Percentiles rank a stretch among this genome's conserved stretches.
These are phyloP conservation scores for Leccinum olivaceopallidum DNA, from an alignment of 768 basidiomycete genomes.

Conservation along the genomic window DNA sequence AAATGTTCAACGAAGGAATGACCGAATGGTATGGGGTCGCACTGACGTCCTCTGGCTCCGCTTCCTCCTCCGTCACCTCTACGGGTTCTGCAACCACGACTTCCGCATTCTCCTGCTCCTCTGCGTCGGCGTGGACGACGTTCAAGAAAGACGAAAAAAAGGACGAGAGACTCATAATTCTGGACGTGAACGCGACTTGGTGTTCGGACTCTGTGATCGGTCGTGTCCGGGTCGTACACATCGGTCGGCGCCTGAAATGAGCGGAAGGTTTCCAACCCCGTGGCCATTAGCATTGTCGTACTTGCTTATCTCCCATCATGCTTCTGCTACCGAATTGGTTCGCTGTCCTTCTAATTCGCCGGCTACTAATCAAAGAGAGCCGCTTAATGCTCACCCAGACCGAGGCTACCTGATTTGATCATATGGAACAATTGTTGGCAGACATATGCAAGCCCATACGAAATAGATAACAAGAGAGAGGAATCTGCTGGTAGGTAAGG, in stretches of 20 bases:
- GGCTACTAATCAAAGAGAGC: too few species aligned
- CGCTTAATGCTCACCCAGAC: too few species aligned
- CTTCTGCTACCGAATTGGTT: too few species aligned
- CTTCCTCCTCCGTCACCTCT: constrained; percentile 50
- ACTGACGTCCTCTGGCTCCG: constrained; percentile 84
- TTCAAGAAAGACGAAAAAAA: constrained; percentile 46
- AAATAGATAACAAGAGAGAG: too few species aligned
- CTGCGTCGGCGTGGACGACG: constrained; percentile 43
- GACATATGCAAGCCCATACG: too few species aligned
- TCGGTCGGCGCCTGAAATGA: constrained; percentile 23
- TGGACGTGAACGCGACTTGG: constrained; percentile 9
- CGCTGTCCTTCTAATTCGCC: too few species aligned
- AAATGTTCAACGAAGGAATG: neutral
- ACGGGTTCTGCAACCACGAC: constrained; percentile 42
- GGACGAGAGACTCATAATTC: constrained; percentile 41
- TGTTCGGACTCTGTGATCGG: constrained; percentile 6
- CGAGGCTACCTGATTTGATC: too few species aligned
- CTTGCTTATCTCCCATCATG: too few species aligned
- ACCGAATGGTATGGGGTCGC: neutral
- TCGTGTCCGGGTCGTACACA: constrained; percentile 17
- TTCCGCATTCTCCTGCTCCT: constrained; percentile 24
- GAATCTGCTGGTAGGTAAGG: too few species aligned
- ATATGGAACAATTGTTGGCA: too few species aligned
- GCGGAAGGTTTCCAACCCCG: too few species aligned
- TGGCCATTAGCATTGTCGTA: too few species aligned